phyloP scores from a whole-genome alignment of 768 basidiomycete genomes.

The Xerocomellus amylosporus region DNA sequence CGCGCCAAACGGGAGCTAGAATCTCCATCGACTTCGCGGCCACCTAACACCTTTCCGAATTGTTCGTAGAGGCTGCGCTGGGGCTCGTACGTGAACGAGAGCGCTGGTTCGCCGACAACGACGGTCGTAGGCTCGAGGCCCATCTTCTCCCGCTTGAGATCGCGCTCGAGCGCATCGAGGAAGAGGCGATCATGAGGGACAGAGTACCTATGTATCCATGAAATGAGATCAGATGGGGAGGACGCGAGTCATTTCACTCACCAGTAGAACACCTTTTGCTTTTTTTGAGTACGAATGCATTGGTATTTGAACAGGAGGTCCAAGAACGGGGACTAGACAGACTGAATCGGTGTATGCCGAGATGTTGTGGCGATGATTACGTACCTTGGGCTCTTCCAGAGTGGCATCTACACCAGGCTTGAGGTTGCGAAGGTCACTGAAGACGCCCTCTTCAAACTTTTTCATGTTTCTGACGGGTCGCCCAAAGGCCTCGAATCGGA shows the following conservation, averaged over 20 bases:
- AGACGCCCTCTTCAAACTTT: conserved; percentile 97
- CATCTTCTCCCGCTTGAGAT: conserved; percentile 93
- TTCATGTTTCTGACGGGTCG: conserved; percentile 90
- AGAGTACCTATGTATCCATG: conserved; percentile 65
- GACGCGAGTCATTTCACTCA: conserved; percentile 35
- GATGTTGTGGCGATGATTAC: conserved; percentile 23
- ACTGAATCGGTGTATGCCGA: neutral
- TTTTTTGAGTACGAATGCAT: conserved; percentile 97
- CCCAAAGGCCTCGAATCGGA: conserved; percentile 90
- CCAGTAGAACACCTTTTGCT: conserved; percentile 99
- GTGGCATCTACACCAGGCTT: conserved; percentile 92
- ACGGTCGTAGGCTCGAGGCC: conserved; percentile 82
- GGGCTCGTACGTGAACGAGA: conserved; percentile 86
- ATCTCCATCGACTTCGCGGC: conserved; percentile 36
- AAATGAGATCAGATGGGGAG: neutral
- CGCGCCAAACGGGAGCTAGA: conserved; percentile 33
- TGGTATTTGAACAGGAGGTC: conserved; percentile 95
- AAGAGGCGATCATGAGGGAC: conserved; percentile 97
- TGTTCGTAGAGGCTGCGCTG: conserved; percentile 87
- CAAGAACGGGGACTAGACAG: conserved; percentile 77
- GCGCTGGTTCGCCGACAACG: conserved; percentile 75
- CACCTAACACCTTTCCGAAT: conserved; percentile 52
- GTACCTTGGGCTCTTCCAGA: conserved; percentile 93
- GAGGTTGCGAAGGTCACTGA: conserved; percentile 88
- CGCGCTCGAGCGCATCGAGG: conserved; percentile 93